Conservation (phyloP, 1,284 basidiomycete species). For the Schizophyllum commune region DNA sequence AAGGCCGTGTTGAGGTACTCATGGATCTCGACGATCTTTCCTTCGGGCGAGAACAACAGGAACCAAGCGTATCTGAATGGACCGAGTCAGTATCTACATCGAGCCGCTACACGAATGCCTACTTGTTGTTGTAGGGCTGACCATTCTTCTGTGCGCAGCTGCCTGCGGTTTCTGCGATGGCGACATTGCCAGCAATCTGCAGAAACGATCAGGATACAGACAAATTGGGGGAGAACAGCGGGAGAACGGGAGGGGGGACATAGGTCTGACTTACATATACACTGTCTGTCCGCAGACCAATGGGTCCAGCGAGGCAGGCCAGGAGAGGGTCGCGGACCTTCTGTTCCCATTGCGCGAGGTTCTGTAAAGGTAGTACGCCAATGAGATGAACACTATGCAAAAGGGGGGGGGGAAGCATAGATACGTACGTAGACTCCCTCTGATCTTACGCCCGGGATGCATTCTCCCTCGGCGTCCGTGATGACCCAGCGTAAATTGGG, state of each 20-base stretch:
- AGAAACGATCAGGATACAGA: not conserved
- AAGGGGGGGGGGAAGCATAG: not conserved
- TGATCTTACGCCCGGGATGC: not conserved
- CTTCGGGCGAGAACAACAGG: slow-evolving; percentile 2
- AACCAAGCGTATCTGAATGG: not conserved
- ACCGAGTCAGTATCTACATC: not conserved
- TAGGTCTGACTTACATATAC: not conserved
- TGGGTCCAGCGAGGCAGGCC: not conserved
- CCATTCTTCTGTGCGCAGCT: not conserved
- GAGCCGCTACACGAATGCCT: too few relatives aligned
- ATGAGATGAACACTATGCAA: not conserved
- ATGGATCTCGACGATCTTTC: slow-evolving; percentile 1
- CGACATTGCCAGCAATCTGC: slow-evolving; percentile 2
- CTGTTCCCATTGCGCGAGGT: slow-evolving; percentile 1
- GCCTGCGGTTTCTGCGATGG: not conserved
- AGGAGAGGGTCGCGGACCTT: not conserved
- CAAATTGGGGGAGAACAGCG: not conserved
- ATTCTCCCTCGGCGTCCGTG: not conserved
- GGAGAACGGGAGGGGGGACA: not conserved
- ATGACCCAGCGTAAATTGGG: slow-evolving; percentile 2
- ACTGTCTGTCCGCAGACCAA: not conserved
- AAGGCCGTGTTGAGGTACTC: slow-evolving; percentile 1
- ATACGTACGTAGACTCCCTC: slow-evolving; percentile 2
- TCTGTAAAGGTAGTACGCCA: not conserved
- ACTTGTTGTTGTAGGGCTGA: slow-evolving; percentile 3